Evolutionary conservation across 352 stramenopile genomes (phyloP).

Genomic region (Phytophthora pluvialis): DNA sequence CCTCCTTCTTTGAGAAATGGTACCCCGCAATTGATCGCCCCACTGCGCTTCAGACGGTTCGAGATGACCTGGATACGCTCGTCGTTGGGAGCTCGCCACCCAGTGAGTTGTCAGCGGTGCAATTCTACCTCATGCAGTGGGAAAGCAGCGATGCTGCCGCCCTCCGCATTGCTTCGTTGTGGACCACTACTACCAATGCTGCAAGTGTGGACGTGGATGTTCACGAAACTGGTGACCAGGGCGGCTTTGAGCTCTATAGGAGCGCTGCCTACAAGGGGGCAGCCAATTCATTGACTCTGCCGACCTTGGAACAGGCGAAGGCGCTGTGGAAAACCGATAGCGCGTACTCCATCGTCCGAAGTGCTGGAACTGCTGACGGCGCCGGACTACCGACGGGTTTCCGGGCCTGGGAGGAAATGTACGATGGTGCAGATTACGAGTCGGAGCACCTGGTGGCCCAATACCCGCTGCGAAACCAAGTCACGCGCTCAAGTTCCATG

Average conservation of each 20-base stretch:
- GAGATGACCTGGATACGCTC: constrained; percentile 31
- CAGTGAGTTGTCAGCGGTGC: constrained; percentile 34
- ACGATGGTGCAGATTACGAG: constrained; percentile 58
- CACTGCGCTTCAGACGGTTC: constrained; percentile 18
- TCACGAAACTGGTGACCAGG: constrained; percentile 38
- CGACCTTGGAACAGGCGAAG: constrained; percentile 47
- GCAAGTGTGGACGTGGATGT: constrained; percentile 56
- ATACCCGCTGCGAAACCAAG: constrained; percentile 43
- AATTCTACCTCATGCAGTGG: constrained; percentile 55
- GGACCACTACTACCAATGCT: constrained; percentile 36
- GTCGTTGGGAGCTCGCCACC: constrained; percentile 9
- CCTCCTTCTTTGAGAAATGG: constrained; percentile 54
- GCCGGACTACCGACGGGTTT: constrained; percentile 55
- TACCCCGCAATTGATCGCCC: constrained; percentile 47
- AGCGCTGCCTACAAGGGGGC: constrained; percentile 33
- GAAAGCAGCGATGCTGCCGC: constrained; percentile 49
- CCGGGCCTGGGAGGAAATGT: constrained; percentile 63
- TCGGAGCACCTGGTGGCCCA: constrained; percentile 48
- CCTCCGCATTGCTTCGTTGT: constrained; percentile 38
- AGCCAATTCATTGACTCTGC: constrained; percentile 18
- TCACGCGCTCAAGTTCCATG: constrained; percentile 23
- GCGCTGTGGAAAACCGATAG: constrained; percentile 48
- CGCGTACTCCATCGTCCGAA: constrained; percentile 53
- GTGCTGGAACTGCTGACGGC: constrained; percentile 9
- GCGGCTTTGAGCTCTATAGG: constrained; percentile 60